Conservation (phyloP, 2,329 filamentous ascomycete genomes). For the Dendryphion nanum region DNA sequence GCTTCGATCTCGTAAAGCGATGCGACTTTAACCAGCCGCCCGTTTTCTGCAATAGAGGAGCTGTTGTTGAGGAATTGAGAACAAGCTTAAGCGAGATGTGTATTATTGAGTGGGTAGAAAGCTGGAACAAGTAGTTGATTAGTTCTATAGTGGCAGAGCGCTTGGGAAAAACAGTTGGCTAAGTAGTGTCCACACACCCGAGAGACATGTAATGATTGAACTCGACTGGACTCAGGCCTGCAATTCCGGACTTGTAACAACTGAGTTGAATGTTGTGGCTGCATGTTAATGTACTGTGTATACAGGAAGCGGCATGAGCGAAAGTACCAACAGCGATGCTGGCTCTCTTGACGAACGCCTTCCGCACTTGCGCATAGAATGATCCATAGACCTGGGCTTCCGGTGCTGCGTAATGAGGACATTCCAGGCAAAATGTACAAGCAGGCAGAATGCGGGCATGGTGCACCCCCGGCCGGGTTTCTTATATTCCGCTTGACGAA, state of each 20-base stretch:
- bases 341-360: conserved; percentile 14
- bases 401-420: no score
- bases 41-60: conserved; percentile 10
- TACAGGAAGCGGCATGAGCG: no score
- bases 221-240: no score
- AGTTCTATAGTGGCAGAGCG: conserved; percentile 17
- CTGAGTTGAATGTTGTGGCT: no score
- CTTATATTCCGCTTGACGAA: conserved; percentile 21
- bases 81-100: conserved; percentile 7
- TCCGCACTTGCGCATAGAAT: conserved; percentile 22
- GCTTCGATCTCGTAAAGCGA: conserved; percentile 1
- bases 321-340: no score
- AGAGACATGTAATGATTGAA: conserved; percentile 2
- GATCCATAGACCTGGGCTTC: conserved; percentile 20
- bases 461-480: conserved; percentile 16
- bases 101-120: conserved; percentile 5
- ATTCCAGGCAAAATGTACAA: conserved; percentile 17
- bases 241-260: no score
- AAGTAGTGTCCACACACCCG: conserved; percentile 10
- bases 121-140: conserved; percentile 18
- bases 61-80: no score
- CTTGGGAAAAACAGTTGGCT: conserved; percentile 14
- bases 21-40: conserved; percentile 23
- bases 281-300: no score
- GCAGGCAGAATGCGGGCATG: conserved; percentile 25